phyloP scores from a whole-genome alignment of 2,329 filamentous ascomycete species.

The Dactylella cylindrospora region DNA sequence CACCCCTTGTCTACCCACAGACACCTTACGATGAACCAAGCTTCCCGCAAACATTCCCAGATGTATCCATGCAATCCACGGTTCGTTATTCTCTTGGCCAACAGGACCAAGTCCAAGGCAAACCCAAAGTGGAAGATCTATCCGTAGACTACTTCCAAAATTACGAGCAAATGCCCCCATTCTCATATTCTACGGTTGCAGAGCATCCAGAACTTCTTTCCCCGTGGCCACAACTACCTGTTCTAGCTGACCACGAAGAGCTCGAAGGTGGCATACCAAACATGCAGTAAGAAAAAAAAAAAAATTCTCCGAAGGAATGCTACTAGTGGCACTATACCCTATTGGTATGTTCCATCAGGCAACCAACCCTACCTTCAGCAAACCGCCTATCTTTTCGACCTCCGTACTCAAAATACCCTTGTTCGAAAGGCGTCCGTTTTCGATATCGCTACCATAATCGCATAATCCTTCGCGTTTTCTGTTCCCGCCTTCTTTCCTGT shows the following conservation, averaged over 20 bases:
- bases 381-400: conserved; percentile 12
- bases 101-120: conserved; percentile 34
- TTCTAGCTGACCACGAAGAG: conserved; percentile 40
- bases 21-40: conserved; percentile 41
- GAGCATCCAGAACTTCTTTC: conserved; percentile 44
- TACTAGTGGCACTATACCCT: conserved; percentile 18
- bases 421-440: conserved; percentile 31
- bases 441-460: conserved; percentile 10
- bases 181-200: conserved; percentile 42
- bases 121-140: conserved; percentile 33
- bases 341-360: conserved; percentile 18
- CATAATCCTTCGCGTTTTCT: neutral
- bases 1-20: conserved; percentile 35
- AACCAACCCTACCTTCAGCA: conserved; percentile 15
- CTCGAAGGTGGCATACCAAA: conserved; percentile 35
- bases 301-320: conserved; percentile 18
- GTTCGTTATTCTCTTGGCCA: conserved; percentile 34
- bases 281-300: conserved; percentile 31
- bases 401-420: conserved; percentile 1
- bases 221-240: conserved; percentile 41
- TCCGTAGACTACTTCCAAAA: conserved; percentile 40
- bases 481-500: conserved; percentile 28
- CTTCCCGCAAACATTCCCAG: conserved; percentile 39
- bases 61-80: conserved; percentile 40
- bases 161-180: conserved; percentile 42